phyloP scores from a whole-genome alignment of 2,329 filamentous ascomycete genomes.

The Verticillium tricorpus region DNA sequence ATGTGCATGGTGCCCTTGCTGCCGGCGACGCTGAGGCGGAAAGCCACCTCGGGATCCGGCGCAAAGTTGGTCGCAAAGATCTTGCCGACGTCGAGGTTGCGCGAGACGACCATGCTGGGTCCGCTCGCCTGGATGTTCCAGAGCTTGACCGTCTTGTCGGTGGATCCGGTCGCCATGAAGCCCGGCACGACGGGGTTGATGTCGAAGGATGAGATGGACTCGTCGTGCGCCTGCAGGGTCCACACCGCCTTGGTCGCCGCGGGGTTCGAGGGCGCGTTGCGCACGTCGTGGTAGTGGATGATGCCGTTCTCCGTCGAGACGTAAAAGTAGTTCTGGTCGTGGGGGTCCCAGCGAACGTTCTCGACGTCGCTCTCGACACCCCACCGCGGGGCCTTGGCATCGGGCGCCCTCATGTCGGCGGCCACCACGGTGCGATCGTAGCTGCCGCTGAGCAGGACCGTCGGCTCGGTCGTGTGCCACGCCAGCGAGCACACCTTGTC shows the following conservation, averaged over 20 bases:
- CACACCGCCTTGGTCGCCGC: slow-evolving; percentile 79
- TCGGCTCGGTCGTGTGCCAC: slow-evolving; percentile 86
- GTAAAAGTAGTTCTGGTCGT: slow-evolving; percentile 90
- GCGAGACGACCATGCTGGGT: slow-evolving; percentile 84
- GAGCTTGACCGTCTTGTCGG: slow-evolving; percentile 91
- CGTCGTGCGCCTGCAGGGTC: slow-evolving; percentile 93
- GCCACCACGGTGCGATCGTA: slow-evolving; percentile 93
- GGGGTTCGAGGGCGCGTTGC: slow-evolving; percentile 69
- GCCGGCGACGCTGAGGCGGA: slow-evolving; percentile 87
- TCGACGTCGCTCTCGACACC: slow-evolving; percentile 95
- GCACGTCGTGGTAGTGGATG: slow-evolving; percentile 86
- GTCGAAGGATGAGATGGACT: slow-evolving; percentile 87
- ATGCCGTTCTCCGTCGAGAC: slow-evolving; percentile 89
- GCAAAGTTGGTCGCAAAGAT: slow-evolving; percentile 90
- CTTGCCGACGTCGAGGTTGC: slow-evolving; percentile 90
- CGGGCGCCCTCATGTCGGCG: slow-evolving; percentile 93
- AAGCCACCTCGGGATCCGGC: slow-evolving; percentile 84
- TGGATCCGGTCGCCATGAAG: slow-evolving; percentile 88
- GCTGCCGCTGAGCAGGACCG: slow-evolving; percentile 84
- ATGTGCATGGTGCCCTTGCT: slow-evolving; percentile 91
- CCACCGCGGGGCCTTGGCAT: slow-evolving; percentile 77
- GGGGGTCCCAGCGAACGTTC: slow-evolving; percentile 86
- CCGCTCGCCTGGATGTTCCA: slow-evolving; percentile 84
- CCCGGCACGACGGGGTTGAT: slow-evolving; percentile 87
- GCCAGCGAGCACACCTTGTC: slow-evolving; percentile 96